Conservation (phyloP, 139 green algal species). For the Eudorina sp. region DNA sequence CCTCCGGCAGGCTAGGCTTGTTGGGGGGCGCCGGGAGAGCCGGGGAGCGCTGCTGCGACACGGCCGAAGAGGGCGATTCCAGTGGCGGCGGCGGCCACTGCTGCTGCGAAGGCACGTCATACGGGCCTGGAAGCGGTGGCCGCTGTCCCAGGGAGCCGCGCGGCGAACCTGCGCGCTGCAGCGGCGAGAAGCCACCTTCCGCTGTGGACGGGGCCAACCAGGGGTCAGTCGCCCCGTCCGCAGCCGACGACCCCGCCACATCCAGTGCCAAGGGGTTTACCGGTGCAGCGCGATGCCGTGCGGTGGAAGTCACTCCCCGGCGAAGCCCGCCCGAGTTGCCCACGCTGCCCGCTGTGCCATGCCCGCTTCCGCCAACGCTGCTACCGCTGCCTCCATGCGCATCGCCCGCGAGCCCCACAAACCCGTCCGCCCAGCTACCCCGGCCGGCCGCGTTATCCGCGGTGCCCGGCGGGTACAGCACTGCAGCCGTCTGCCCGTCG, state of each 20-base stretch:
- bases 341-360: neutral
- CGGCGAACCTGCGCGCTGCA: neutral
- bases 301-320: slow-evolving; percentile 30
- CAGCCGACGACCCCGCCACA: neutral
- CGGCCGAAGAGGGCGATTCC: too few relatives aligned
- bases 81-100: neutral
- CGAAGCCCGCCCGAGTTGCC: neutral
- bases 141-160: neutral
- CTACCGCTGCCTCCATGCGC: neutral
- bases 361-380: neutral
- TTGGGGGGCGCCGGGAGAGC: neutral
- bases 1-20: neutral
- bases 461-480: slow-evolving; percentile 14
- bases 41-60: neutral
- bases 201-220: too few relatives aligned
- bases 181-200: too few relatives aligned
- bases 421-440: neutral
- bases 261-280: slow-evolving; percentile 2
- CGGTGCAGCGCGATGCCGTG: slow-evolving; percentile 18
- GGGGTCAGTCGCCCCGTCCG: neutral
- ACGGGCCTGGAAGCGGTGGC: slow-evolving; percentile 19
- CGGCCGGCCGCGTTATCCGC: neutral
- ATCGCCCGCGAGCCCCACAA: neutral
- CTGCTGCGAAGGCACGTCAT: slow-evolving; percentile 41
- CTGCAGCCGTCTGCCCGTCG: neutral